Percentiles rank a stretch among this genome's conserved stretches.
phyloP scores from a whole-genome alignment of 768 basidiomycete species.

The Termitomyces sp. region DNA sequence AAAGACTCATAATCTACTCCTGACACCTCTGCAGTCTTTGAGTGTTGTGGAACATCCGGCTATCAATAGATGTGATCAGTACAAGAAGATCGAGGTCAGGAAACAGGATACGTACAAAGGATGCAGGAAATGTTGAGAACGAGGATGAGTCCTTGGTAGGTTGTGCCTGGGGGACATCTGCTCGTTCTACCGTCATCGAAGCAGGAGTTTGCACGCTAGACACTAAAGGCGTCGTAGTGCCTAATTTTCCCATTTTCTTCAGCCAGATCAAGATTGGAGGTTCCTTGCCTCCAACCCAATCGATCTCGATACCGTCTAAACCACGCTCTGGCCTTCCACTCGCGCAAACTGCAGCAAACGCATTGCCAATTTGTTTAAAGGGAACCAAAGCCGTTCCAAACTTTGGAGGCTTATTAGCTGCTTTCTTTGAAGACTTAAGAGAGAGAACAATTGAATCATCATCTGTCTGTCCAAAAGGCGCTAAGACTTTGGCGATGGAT shows the following conservation, averaged over 20 bases:
- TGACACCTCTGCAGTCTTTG: conserved; percentile 19
- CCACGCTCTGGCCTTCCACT: conserved; percentile 46
- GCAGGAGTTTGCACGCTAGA: background rate
- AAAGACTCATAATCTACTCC: conserved; percentile 74
- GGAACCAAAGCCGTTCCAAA: conserved; percentile 68
- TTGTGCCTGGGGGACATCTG: conserved; percentile 25
- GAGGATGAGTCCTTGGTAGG: conserved; percentile 21
- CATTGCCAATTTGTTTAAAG: conserved; percentile 70
- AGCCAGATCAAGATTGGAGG: conserved; percentile 71
- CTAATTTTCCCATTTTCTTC: conserved; percentile 66
- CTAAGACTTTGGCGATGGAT: conserved; percentile 45
- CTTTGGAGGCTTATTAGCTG: conserved; percentile 53
- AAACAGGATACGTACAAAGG: conserved; percentile 37
- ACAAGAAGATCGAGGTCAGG: background rate
- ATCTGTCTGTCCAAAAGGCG: conserved; percentile 61
- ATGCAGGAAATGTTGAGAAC: conserved; percentile 62
- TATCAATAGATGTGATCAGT: conserved; percentile 8
- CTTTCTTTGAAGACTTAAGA: conserved; percentile 55
- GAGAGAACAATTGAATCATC: conserved; percentile 61
- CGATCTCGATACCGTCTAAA: conserved; percentile 57
- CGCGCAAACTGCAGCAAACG: conserved; percentile 70
- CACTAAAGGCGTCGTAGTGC: conserved; percentile 17
- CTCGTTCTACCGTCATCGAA: conserved; percentile 11
- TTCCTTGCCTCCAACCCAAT: conserved; percentile 72
- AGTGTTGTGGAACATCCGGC: conserved; percentile 23